Evolutionary conservation across 257 asterid genomes (phyloP), one percentile per base, ranked within the genome.

Genomic region (Coffea canephora): DNA sequence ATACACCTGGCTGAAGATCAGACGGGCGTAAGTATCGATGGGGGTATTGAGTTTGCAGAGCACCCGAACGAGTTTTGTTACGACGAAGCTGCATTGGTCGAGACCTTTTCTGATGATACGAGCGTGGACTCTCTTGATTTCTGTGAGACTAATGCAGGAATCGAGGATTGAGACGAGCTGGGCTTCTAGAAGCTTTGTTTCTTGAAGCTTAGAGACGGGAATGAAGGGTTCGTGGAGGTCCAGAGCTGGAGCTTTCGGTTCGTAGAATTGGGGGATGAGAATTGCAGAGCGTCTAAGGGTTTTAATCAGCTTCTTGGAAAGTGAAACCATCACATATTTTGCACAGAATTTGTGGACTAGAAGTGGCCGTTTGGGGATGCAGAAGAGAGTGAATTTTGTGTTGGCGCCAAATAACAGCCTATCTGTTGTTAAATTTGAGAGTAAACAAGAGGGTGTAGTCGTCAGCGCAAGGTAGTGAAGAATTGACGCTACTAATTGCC

Each of bases 101-200:
- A 93, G 92, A 79, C 97, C 90, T 79, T 74, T 89, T 2, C 94
- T 90, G 55, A 91, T 72, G 64, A 89, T 83, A 21, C 82, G 87
- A 66, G 91, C 88, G 85, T 93, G 97, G 66, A 87, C 84, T 82
- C 91, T 93, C 92, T 91, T 91, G 89, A 91, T 82, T n/a, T 88
- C 93, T 64, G 54, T 49, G 66, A 86, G 85, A 88, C 71, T 83
- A 31, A 77, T 80, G 88, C 96, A 91, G 79, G 86, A 74, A 31
- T 90, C 86, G 80, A 95, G 97, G 6, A 83, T 84, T 71, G 85
- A 81, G 54, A 86, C 83, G 83, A 92, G 76, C 18, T 86, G 84
- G 80, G 84, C 78, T 81, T 91, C 96, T 18, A 91, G 80, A 48
- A 76, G 87, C 59, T 87, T 91, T 84, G 84, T 86, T 73, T 89